Evolutionary conservation across 371 early-diverging fungal genomes (phyloP).

Genomic region (Pancytospora philotis): DNA sequence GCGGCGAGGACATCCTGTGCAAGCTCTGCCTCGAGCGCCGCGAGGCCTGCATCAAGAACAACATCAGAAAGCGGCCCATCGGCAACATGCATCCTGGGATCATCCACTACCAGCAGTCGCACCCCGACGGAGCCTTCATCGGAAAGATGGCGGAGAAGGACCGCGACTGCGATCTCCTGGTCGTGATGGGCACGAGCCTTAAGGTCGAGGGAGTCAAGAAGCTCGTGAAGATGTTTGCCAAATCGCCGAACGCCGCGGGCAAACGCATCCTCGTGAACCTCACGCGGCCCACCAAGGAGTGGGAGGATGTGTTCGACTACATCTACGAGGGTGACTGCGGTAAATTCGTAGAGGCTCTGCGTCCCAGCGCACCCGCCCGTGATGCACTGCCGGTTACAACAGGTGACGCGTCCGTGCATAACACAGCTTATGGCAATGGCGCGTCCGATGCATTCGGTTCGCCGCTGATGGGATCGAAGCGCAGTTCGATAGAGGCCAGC

Average conservation of each 20-base stretch:
- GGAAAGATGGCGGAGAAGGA: slow-evolving; percentile 23
- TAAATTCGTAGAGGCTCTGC: slow-evolving; percentile 42
- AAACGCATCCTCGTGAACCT: slow-evolving; percentile 53
- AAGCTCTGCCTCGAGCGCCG: slow-evolving; percentile 62
- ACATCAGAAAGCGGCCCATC: slow-evolving; percentile 59
- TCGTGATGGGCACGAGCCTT: slow-evolving; percentile 92
- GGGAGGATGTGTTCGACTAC: slow-evolving; percentile 55
- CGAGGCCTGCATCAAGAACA: slow-evolving; percentile 65
- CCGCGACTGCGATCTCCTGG: slow-evolving; percentile 65
- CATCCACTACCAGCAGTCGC: slow-evolving; percentile 86
- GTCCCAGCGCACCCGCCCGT: background rate
- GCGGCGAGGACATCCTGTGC: slow-evolving; percentile 24
- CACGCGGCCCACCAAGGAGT: slow-evolving; percentile 45
- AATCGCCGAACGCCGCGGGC: slow-evolving; percentile 31
- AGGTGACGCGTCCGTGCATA: background rate
- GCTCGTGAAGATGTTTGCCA: slow-evolving; percentile 68
- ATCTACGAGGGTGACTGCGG: slow-evolving; percentile 57
- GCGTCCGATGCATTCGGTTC: background rate
- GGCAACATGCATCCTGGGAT: slow-evolving; percentile 83
- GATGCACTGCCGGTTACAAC: background rate
- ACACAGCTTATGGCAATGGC: background rate
- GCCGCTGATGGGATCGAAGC: background rate
- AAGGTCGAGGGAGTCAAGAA: slow-evolving; percentile 79
- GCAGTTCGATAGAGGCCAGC: background rate
- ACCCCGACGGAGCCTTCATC: slow-evolving; percentile 64